Base-by-base conservation (phyloP, 1,284 basidiomycete species). In the Puccinia polysora region DNA sequence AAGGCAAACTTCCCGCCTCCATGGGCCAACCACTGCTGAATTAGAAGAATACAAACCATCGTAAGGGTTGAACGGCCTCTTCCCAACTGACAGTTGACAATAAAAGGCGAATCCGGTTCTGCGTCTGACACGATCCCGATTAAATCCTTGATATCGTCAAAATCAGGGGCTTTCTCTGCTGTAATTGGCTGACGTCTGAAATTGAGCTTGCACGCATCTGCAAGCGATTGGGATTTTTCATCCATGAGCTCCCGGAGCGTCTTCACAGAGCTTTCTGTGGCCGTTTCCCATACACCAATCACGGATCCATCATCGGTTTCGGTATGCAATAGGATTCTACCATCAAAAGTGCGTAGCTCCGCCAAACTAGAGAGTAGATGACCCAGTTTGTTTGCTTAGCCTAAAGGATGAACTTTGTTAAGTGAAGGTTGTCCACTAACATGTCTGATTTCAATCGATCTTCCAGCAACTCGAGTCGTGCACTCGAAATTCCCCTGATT, bases 31-130 rank as follows among this genome's bases (percentile, higher is more conserved):
- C 95, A 97, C 77, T 88, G 85, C 77, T 90, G 85, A 63, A 97
- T 90, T 50, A 99, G 84, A 30, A 92, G 82, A 53, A 97, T 83
- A 69, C 97, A 86, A 59, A 94, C 89, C 5, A 93, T 89, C 18
- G 92, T 88, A 74, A 94, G 82, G 0, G 94, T 96, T 74, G 90
- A 93, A 76, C 96, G 84, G n/a, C 95, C 95, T 38, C 92, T 84
- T 2, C 95, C 95, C 2, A 99, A 85, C 80, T 99, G 96, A 78
- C 94, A 96, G 79, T 98, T 99, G 65, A 98, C 85, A 28, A 99
- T 88, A 74, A 98, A 89, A 0, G 93, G 91, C 0, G 88, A 87
- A 36, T 85, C 83, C 2, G 88, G 84, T 70, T 88, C 85, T 32
- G 87, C 86, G n/a, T 87, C 83, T 53, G 91, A 83, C 49, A 93